These are phyloP conservation scores for Pachysolen tannophilus DNA, from an alignment of 805 yeast species.

Conservation along the genomic window DNA sequence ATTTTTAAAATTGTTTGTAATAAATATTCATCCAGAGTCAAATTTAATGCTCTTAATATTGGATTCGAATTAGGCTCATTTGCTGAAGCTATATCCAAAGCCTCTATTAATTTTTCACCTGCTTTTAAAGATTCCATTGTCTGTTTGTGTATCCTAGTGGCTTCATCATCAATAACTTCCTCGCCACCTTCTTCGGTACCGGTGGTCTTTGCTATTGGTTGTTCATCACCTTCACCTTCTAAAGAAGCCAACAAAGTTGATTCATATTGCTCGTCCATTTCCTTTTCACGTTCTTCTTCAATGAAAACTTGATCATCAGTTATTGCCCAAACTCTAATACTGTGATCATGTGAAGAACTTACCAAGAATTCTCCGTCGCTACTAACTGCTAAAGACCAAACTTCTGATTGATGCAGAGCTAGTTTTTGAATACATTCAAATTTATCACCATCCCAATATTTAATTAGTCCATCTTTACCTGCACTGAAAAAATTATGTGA, in stretches of 20 bases:
- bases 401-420: conserved; percentile 83
- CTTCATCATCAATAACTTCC: conserved; percentile 33
- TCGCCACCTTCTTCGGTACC: conserved; percentile 26
- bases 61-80: conserved; percentile 69
- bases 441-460: conserved; percentile 98
- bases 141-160: conserved; percentile 65
- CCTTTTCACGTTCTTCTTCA: conserved; percentile 95
- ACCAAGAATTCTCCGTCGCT: conserved; percentile 63
- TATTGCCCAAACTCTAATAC: conserved; percentile 88
- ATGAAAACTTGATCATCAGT: conserved; percentile 93
- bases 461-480: conserved; percentile 81
- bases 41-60: conserved; percentile 62
- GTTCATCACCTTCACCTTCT: conserved; percentile 48
- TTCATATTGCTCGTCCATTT: conserved; percentile 88
- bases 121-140: conserved; percentile 89
- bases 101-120: conserved; percentile 89
- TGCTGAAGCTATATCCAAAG: conserved; percentile 71
- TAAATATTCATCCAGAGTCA: conserved; percentile 72
- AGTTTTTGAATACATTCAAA: conserved; percentile 89
- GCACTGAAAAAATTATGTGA: conserved; percentile 85
- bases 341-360: conserved; percentile 87
- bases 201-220: no score
- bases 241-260: conserved; percentile 65
- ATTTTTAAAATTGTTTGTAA: conserved; percentile 63
- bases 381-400: conserved; percentile 86